Evolutionary conservation across 495 filamentous ascomycete species (phyloP).

Genomic region (Aspergillus bertholletiae): DNA sequence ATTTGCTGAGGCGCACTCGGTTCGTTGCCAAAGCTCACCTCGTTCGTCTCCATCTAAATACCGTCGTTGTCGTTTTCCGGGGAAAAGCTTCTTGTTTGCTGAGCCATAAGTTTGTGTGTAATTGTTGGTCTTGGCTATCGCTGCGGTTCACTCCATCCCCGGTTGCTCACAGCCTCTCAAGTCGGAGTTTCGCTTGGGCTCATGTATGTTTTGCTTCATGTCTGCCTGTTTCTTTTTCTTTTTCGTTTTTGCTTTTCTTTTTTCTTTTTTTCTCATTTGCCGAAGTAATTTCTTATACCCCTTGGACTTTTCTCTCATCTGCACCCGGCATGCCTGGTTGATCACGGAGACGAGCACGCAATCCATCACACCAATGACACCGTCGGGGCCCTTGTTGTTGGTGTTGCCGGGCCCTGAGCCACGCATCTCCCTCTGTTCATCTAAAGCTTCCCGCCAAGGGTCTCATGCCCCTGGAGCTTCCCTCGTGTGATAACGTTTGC

Average conservation of each 20-base stretch:
- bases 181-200: neutral
- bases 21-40: neutral
- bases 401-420: conserved; percentile 12
- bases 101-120: neutral
- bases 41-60: neutral
- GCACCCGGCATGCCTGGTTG: conserved; percentile 11
- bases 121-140: neutral
- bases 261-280: neutral
- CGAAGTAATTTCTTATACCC: no score
- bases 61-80: neutral
- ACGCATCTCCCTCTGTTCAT: conserved; percentile 7
- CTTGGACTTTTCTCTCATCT: no score
- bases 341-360: conserved; percentile 36
- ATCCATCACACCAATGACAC: conserved; percentile 40
- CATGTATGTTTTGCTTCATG: neutral
- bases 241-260: neutral
- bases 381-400: conserved; percentile 20
- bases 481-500: neutral
- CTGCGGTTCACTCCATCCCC: neutral
- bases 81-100: conserved; percentile 5
- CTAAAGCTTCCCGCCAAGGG: conserved; percentile 8
- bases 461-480: conserved; percentile 5
- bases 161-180: neutral
- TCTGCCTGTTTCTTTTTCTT: neutral
- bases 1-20: neutral